Base-by-base conservation (phyloP, 139 green algal species). In the Axilococcus clingmanii region DNA sequence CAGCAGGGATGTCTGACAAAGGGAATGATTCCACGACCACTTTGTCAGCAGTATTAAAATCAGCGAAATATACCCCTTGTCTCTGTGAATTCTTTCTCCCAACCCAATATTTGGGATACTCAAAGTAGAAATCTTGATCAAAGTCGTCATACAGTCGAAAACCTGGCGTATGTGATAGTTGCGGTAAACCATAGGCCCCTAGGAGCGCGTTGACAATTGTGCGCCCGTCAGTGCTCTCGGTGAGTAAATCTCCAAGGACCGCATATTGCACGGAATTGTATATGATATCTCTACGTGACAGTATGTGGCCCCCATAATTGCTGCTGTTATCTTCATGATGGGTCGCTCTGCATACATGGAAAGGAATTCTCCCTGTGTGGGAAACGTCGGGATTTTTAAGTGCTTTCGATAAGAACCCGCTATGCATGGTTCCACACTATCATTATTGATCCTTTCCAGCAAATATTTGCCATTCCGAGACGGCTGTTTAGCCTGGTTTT, bases 31-130 rank as follows among this genome's bases (percentile, higher is more conserved):
- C 76, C 14, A 85, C 38, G 5, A 44, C 40, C 4, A 75, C 52
- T 58, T 85, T 80, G 55, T 84, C 76, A n/a, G 76, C 71, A 15
- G 76, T 82, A 47, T 82, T 67, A 55, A 71, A 85, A 50, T 85
- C 69, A n/a, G 50, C 58, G 25, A 85, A 71, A 31, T 63, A 65
- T 7, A 85, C 16, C 0, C 77, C 77, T 14, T 48, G 14, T 2
- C 77, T 47, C 25, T 69, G 49, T 0, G 17, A 44, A 61, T 85
- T 85, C 27, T 41, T 59, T 15, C 75, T 59, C 0, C 47, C 40
- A 23, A 85, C 77, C 77, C 77, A 85, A 45, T 32, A 52, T 5
- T 34, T 50, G 6, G 75, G 76, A 33, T 77, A 83, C 34, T 71
- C 41, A 27, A 81, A 77, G 0, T 37, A 28, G 41, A 61, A 80